A percentile compares a stretch with the other conserved stretches of the same genome.
Evolutionary conservation across 495 filamentous ascomycete genomes (phyloP).

Genomic region (Penicillium riverlandense): DNA sequence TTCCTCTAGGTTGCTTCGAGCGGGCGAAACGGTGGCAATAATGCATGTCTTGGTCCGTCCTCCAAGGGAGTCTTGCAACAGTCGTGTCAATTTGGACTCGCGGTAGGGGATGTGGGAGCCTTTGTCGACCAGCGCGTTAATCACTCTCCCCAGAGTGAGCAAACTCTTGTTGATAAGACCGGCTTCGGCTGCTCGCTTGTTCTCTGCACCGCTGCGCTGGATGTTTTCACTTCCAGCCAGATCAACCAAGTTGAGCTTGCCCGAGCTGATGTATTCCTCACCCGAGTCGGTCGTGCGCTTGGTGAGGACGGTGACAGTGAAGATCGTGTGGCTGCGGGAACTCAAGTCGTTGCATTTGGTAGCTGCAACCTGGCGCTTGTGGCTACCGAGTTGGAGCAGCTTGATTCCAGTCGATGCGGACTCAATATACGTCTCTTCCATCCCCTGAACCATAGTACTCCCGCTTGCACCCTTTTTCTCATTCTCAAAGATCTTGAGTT

Average conservation of each 20-base stretch:
- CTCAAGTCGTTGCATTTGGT: conserved; percentile 98
- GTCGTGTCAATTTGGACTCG: conserved; percentile 90
- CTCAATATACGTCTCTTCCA: conserved; percentile 93
- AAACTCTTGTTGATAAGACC: conserved; percentile 97
- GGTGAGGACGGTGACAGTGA: conserved; percentile 84
- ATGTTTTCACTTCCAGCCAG: conserved; percentile 97
- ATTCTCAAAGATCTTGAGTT: conserved; percentile 95
- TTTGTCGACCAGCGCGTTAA: conserved; percentile 93
- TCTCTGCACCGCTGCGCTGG: conserved; percentile 91
- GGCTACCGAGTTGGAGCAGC: conserved; percentile 80
- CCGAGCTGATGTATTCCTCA: conserved; percentile 86
- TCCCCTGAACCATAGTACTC: conserved; percentile 84
- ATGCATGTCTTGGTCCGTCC: conserved; percentile 97
- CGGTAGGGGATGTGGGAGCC: conserved; percentile 89
- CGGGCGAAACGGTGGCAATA: conserved; percentile 91
- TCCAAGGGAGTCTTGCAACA: conserved; percentile 93
- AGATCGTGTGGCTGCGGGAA: conserved; percentile 92
- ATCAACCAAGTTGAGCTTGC: conserved; percentile 94
- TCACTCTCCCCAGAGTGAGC: conserved; percentile 89
- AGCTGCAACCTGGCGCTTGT: conserved; percentile 91
- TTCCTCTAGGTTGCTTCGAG: conserved; percentile 91
- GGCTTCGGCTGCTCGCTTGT: conserved; percentile 92
- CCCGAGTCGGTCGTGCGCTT: conserved; percentile 75
- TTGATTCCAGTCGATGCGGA: conserved; percentile 77
- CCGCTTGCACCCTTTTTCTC: conserved; percentile 66